Conservation (phyloP, 1,139 yeast species). For the Yamadazyma triangularis region DNA sequence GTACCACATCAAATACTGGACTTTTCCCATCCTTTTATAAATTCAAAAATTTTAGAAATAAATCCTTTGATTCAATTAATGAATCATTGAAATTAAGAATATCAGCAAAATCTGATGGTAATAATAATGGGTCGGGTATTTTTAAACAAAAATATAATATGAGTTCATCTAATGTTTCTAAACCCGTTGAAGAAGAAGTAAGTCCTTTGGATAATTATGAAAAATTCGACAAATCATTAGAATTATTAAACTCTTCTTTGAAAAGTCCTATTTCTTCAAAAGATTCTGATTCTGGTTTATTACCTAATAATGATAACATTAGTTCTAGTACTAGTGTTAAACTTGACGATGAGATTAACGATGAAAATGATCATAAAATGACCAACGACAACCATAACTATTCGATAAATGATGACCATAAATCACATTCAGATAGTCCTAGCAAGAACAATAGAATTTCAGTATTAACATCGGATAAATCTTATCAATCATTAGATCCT, state of each 20-base stretch:
- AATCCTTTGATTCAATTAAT: slow-evolving; percentile 13
- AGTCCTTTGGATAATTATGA: not conserved
- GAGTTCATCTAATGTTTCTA: not conserved
- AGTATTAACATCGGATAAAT: not conserved
- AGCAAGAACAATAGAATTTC: not conserved
- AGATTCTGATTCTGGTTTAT: not conserved
- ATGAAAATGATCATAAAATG: not conserved
- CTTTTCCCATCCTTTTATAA: slow-evolving; percentile 7
- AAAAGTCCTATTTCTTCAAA: too few species aligned
- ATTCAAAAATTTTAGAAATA: slow-evolving; percentile 13
- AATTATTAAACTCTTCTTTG: slow-evolving; percentile 1
- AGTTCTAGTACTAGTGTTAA: not conserved
- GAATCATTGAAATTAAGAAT: slow-evolving; percentile 6
- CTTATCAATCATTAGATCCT: slow-evolving; percentile 1
- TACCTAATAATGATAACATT: not conserved
- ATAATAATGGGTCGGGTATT: not conserved
- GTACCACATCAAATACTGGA: not conserved
- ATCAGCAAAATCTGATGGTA: not conserved
- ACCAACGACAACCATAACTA: not conserved
- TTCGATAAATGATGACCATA: not conserved
- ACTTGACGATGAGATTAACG: slow-evolving; percentile 2
- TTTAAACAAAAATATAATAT: not conserved
- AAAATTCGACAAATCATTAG: slow-evolving; percentile 1
- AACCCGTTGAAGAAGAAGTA: not conserved
- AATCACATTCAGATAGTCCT: not conserved